Evolutionary conservation across 2,329 filamentous ascomycete species (phyloP), one percentile per base, ranked within the genome.

Genomic region (Corinectria fuckeliana): DNA sequence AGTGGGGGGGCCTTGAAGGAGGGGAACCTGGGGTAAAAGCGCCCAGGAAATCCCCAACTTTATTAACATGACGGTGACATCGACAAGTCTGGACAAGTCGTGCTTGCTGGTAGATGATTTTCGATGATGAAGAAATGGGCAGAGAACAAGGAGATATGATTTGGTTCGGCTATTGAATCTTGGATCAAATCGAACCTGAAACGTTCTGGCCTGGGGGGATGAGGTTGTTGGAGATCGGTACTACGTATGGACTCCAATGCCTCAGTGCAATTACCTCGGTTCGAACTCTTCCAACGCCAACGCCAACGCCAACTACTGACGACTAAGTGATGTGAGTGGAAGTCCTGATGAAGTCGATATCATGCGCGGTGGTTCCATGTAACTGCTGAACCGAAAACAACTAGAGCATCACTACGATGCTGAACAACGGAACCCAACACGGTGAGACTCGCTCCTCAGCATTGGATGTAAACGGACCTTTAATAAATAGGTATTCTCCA

Each of bases 21-120:
- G 50, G 56, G 58, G 60, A 69, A 68, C 39, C 67, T 69, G 67
- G 67, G 67, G 67, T 69, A 69, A 26, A 44, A 14, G 32, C 16
- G 7, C 16, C 36, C 21, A 49, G 32, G 58, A 56, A 28, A 62
- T n/a, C 38, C 34, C 13, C 8, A 28, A 4, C 42, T 21, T n/a
- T n/a, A 7, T 50, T 42, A 38, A 50, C 10, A 11, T n/a, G n/a
- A n/a, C 11, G 28, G 18, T 32, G 36, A 20, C 9, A 26, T 42
- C 42, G 16, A 28, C 18, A 39, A 7, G 9, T 21, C 10, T 21
- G 54, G 20, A 9, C 32, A 32, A 7, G 30, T 18, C 28, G 23
- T 48, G 26, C n/a, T n/a, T n/a, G n/a, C n/a, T n/a, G n/a, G n/a
- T n/a, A n/a, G n/a, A n/a, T n/a, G n/a, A n/a, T n/a, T n/a, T n/a